Evolutionary conservation across 2,329 filamentous ascomycete species (phyloP), one percentile per base, ranked within the genome.

Genomic region (Penicillium sp.): DNA sequence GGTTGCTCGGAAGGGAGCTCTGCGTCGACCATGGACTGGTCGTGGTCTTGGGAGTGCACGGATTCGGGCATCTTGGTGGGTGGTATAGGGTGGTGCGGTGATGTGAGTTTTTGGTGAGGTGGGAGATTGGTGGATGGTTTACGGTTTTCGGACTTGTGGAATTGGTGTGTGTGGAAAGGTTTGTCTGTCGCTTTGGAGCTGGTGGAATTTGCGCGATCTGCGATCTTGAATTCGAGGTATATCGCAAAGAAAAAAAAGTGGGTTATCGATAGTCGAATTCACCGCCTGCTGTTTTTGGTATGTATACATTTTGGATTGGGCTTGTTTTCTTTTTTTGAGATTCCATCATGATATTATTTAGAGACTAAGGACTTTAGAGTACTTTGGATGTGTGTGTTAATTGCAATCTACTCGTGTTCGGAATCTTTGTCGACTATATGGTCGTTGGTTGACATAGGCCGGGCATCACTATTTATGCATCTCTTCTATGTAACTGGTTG

Each of bases 11-110:
- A 41, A 1, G 47, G 7, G 12, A 46, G 52, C 19, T 63, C 59
- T 28, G 61, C 66, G 50, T 74, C 70, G 36, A 65, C 52, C 71
- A 74, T 75, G 53, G 69, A 66, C 58, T 73, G 71, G 52, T 72
- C 69, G 54, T 46, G 42, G 2, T 60, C 59, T 49, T 71, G 61
- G 25, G 65, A 63, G 56, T 69, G 69, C n/a, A 70, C 61, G 41
- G 67, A 70, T 51, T 60, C 60, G 16, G 71, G 71, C 71, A 73
- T 73, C 41, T 27, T 33, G 43, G 14, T 4, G 16, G 37, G 41
- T 12, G 41, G 31, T 45, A 33, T 25, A 37, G 33, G 41, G 36
- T 18, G 34, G 22, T 14, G 14, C 11, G 14, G 33, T 16, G 13
- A n/a, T n/a, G n/a, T n/a, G n/a, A n/a, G 29, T 29, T 36, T 6